Evolutionary conservation across 306 rosid species (phyloP).

Genomic region (Parietaria judaica): DNA sequence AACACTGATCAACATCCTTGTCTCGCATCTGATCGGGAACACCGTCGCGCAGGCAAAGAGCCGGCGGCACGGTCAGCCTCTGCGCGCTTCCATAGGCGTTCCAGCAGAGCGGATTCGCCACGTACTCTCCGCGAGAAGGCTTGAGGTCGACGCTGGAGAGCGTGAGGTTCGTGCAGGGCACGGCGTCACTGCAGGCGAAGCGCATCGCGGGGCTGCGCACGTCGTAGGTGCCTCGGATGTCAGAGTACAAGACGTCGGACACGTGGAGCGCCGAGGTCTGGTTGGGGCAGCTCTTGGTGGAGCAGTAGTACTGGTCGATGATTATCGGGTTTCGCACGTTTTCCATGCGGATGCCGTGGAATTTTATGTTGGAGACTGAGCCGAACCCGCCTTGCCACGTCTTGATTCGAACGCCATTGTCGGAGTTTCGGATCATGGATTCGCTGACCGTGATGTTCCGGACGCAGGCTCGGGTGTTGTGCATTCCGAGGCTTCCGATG

Average conservation of each 20-base stretch:
- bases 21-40: constrained; percentile 15
- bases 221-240: constrained; percentile 54
- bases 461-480: constrained; percentile 83
- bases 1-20: constrained; percentile 7
- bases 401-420: constrained; percentile 83
- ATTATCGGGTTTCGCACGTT: constrained; percentile 55
- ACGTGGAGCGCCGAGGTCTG: constrained; percentile 46
- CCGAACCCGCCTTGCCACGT: constrained; percentile 99
- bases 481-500: constrained; percentile 93
- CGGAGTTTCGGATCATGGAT: constrained; percentile 56
- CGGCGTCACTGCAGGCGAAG: constrained; percentile 46
- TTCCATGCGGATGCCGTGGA: constrained; percentile 81
- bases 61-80: constrained; percentile 30
- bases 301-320: constrained; percentile 59
- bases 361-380: constrained; percentile 46
- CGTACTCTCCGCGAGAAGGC: constrained; percentile 25
- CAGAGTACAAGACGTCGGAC: constrained; percentile 30
- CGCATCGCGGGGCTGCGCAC: constrained; percentile 35
- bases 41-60: constrained; percentile 37
- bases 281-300: constrained; percentile 35
- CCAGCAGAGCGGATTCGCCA: constrained; percentile 38
- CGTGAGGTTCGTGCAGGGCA: constrained; percentile 48
- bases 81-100: constrained; percentile 44
- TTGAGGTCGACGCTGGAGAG: constrained; percentile 30
- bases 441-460: constrained; percentile 71